Base-by-base conservation (phyloP, 805 yeast species). In the Metschnikowia gelsemii region DNA sequence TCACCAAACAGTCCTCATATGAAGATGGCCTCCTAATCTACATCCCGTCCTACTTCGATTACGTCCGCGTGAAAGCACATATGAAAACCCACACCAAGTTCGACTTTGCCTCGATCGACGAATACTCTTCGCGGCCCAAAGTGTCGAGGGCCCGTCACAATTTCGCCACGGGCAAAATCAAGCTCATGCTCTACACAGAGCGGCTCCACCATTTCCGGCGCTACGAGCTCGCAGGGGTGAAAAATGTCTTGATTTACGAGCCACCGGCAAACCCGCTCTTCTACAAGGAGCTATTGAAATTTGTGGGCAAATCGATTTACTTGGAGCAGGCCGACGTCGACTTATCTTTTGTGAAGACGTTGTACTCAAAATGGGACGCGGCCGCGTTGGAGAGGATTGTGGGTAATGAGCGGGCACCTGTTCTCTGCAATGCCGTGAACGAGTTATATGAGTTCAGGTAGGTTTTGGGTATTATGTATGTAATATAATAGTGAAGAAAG, bases 161-260 rank as follows among this genome's bases (percentile, higher is more conserved):
- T 27, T 93, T 93, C 58, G 78, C 75, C 23, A 73, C 78, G 30
- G 76, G 76, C 2, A 74, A 81, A 42, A 66, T 70, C 22, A 82
- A 85, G 54, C 73, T 91, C 20, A 60, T 93, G 68, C 64, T 93
- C n/a, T 91, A 91, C 63, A 87, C 97, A 0, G 98, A 91, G 56
- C 82, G 99, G 73, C 69, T 91, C 59, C 98, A 93, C 62, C 93
- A 87, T 58, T 93, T 82, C 68, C 79, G 96, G 50, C 75, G 98
- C 38, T 90, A 77, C 61, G 90, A 86, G 43, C 71, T 93, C 38
- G 78, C 75, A 45, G 98, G 98, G 20, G 96, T 87, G 17, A 83
- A 85, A 57, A 84, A 82, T 42, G 73, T 93, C 13, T 61, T 91
- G 5, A 80, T 93, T 68, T 93, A 88, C 62, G 87, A 84, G 24